phyloP scores from a whole-genome alignment of 2,329 filamentous ascomycete genomes.

The Microascus cirrosus region DNA sequence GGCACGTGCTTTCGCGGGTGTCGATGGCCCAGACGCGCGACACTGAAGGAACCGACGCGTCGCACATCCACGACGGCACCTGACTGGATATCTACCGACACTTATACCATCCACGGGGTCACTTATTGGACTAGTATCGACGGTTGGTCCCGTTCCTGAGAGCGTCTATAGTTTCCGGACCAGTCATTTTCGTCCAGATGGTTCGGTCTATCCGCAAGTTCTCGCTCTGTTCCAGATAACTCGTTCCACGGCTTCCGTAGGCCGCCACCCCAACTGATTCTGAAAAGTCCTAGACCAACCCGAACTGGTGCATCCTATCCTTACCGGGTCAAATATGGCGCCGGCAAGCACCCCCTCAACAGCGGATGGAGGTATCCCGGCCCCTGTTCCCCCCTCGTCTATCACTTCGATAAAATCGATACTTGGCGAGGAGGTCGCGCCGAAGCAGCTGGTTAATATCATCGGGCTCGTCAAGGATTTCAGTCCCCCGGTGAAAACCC shows the following conservation, averaged over 20 bases:
- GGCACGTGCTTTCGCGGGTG: not conserved
- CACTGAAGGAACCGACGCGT: not conserved
- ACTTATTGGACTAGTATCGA: too few species aligned
- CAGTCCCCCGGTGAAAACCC: constrained; percentile 38
- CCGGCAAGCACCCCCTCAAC: not conserved
- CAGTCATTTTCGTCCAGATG: too few species aligned
- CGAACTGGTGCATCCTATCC: not conserved
- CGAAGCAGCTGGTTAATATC: constrained; percentile 36
- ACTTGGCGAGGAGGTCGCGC: constrained; percentile 23
- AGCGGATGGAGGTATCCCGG: not conserved
- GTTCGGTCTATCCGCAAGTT: not conserved
- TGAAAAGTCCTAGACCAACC: not conserved
- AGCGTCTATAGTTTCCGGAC: too few species aligned
- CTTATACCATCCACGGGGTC: too few species aligned
- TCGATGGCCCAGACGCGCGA: not conserved
- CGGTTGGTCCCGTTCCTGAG: too few species aligned
- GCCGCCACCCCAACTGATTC: not conserved
- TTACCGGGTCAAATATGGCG: not conserved
- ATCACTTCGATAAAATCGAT: constrained; percentile 24
- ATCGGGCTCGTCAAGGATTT: constrained; percentile 63
- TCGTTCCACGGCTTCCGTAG: not conserved
- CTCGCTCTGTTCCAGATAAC: not conserved
- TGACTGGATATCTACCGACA: too few species aligned
- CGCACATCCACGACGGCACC: not conserved
- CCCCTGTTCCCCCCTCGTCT: not conserved